Evolutionary conservation across 148 eudicot genomes (phyloP).

Genomic region (Heliamphora exappendiculata): DNA sequence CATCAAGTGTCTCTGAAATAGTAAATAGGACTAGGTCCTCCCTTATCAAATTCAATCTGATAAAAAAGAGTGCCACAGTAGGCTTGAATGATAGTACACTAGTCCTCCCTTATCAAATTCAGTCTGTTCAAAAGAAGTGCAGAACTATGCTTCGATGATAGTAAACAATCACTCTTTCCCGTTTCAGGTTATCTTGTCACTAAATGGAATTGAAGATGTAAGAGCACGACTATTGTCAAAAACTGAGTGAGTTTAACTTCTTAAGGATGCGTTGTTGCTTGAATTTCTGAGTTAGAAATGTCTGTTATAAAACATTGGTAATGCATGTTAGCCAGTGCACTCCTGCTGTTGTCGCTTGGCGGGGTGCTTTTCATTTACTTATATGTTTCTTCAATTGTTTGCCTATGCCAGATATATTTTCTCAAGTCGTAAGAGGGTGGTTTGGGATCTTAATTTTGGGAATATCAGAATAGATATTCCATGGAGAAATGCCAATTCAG

Average conservation of each 20-base stretch:
- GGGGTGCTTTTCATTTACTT: background rate
- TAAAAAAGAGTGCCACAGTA: background rate
- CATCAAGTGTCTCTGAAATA: background rate
- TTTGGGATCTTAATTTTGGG: conserved; percentile 47
- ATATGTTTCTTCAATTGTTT: conserved; percentile 4
- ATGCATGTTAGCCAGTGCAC: background rate
- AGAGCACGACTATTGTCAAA: conserved; percentile 60
- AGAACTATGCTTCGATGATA: background rate
- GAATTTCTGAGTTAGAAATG: background rate
- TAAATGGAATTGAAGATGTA: conserved; percentile 64
- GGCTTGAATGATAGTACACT: background rate
- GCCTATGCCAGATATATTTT: conserved; percentile 42
- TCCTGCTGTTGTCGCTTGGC: background rate
- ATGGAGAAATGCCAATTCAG: conserved; percentile 29
- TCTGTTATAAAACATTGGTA: background rate
- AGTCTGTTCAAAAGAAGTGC: background rate
- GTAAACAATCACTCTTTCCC: background rate
- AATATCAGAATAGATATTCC: conserved; percentile 38
- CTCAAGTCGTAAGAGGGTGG: conserved; percentile 45
- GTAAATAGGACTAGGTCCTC: background rate
- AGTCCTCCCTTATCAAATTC: background rate
- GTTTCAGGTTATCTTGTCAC: conserved; percentile 60
- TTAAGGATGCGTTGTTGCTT: background rate
- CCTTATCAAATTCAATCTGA: background rate
- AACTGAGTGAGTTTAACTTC: conserved; percentile 54